Base-by-base conservation (phyloP, 768 basidiomycete genomes). In the Wakefieldia striispora region DNA sequence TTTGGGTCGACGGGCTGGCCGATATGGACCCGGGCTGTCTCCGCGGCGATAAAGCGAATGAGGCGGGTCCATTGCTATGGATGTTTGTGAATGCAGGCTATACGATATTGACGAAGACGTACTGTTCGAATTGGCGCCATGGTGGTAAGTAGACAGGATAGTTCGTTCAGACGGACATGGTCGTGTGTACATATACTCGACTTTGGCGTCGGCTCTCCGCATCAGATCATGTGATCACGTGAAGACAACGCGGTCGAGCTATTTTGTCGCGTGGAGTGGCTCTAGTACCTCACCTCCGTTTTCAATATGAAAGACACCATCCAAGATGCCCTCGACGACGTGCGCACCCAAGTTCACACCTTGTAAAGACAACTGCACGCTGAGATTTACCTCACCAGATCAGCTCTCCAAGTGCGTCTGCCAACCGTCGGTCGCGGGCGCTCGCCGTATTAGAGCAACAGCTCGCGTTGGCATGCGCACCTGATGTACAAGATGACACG, bases 11-110 rank as follows among this genome's bases (percentile, higher is more conserved):
- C 72, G 0, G 90, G 89, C 68, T 92, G 78, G 29, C 90, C 89
- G 52, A 90, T 75, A 58, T 91, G 90, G 21, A 91, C 76, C 45
- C 78, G 74, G 6, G 77, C 74, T 0, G 88, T 90, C 70, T 91
- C 90, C 13, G 71, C 75, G 19, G 89, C 89, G 26, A 88, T 76
- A 63, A 91, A 91, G 51, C 89, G 86, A 58, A 91, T 88, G 45
- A 91, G 78, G 43, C 89, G 83, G 29, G 81, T 81, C 89, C 89
- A 91, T 54, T 64, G 64, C 63, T 64, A 36, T 9, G 8, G 35
- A 12, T 21, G 38, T 24, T 42, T 20, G 3, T 55, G 31, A 57
- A 38, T 17, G 44, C 19, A 9, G 10, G 20, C 6, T 4, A 0
- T 27, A 8, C 13, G 4, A n/a, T 16, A 24, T 16, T 7, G 2